These are phyloP conservation scores for Naganishia vishniacii DNA, from an alignment of 768 basidiomycete species.

Conservation along the genomic window DNA sequence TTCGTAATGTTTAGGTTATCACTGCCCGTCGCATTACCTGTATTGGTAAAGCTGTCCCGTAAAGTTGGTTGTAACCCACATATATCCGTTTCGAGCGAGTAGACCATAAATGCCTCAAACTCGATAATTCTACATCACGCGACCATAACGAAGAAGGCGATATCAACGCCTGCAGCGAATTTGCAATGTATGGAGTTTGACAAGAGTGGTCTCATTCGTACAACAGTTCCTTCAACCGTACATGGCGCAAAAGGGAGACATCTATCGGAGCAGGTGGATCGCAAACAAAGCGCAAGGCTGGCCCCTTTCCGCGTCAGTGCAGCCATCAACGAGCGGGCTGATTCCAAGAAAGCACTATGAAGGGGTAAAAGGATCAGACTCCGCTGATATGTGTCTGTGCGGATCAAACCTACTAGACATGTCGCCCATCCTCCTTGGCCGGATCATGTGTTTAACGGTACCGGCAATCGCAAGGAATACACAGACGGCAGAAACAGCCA, in stretches of 20 bases:
- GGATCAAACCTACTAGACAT: slow-evolving; percentile 42
- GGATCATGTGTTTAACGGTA: slow-evolving; percentile 84
- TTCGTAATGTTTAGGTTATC: slow-evolving; percentile 2
- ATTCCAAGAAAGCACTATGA: slow-evolving; percentile 46
- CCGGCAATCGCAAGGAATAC: slow-evolving; percentile 80
- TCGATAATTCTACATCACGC: too few species aligned
- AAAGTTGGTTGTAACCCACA: too few species aligned
- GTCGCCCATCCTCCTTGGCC: slow-evolving; percentile 60
- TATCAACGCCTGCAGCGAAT: too few species aligned
- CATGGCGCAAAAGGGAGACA: background rate
- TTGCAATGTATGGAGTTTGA: too few species aligned
- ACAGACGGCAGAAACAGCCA: slow-evolving; percentile 79
- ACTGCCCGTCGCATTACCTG: slow-evolving; percentile 21
- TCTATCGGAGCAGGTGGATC: background rate
- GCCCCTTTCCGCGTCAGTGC: too few species aligned
- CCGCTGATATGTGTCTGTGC: background rate
- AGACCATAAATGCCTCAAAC: too few species aligned
- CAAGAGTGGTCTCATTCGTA: too few species aligned
- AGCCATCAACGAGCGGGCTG: slow-evolving; percentile 29
- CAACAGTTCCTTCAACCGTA: background rate
- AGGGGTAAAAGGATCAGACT: background rate
- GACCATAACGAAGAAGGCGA: too few species aligned
- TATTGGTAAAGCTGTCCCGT: slow-evolving; percentile 28
- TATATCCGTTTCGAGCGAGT: too few species aligned
- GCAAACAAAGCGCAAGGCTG: too few species aligned